A percentile compares a stretch with the other conserved stretches of the same genome.
These are phyloP conservation scores for Blastocystis hominis DNA, from an alignment of 352 stramenopile species.

Conservation along the genomic window DNA sequence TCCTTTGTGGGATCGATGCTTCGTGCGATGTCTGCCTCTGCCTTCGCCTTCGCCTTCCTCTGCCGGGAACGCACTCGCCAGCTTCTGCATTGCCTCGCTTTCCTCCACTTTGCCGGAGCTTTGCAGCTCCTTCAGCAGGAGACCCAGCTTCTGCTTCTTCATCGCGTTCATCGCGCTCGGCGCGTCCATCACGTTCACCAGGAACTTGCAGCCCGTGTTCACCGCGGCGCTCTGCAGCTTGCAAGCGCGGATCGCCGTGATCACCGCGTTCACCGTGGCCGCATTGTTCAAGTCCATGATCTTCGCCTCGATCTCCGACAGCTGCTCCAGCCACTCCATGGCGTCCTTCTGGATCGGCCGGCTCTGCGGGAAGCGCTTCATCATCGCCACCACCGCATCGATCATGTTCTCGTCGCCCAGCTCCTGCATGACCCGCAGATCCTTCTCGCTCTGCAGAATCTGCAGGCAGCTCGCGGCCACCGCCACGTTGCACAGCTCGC, in stretches of 20 bases:
- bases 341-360: neutral
- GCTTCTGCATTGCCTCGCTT: neutral
- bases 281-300: neutral
- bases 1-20: neutral
- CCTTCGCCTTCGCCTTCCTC: neutral
- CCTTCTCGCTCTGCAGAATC: neutral
- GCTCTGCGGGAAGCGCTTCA: conserved; percentile 23
- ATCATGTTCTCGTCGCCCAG: conserved; percentile 22
- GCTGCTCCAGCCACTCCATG: neutral
- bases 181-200: neutral
- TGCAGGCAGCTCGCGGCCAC: neutral
- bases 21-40: neutral
- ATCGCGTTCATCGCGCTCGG: neutral
- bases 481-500: neutral
- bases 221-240: neutral
- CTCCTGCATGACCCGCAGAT: neutral
- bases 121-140: conserved; percentile 1
- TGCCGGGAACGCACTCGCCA: neutral
- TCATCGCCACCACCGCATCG: neutral
- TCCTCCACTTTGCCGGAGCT: conserved; percentile 23
- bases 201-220: neutral
- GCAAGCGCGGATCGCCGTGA: neutral
- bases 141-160: conserved; percentile 14
- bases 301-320: conserved; percentile 3
- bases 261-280: neutral